Conservation (phyloP, 2,329 filamentous ascomycete species). For the Gremmenia infestans region DNA sequence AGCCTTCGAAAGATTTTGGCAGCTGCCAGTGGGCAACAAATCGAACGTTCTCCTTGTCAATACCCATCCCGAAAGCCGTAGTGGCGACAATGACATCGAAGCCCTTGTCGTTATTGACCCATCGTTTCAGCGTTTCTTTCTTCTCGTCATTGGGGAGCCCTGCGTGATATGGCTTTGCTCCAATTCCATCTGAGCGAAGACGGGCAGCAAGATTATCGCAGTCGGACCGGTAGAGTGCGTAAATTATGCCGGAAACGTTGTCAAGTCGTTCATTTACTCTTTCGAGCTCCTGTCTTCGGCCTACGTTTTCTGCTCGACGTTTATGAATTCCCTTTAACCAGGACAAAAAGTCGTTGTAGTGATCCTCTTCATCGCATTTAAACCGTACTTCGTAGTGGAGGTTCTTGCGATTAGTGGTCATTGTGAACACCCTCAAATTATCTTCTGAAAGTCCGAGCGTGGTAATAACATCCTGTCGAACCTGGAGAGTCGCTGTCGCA, state of each 20-base stretch:
- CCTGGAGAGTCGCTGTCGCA: conserved; percentile 78
- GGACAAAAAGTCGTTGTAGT: conserved; percentile 64
- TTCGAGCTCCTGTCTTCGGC: conserved; percentile 53
- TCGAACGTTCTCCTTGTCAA: conserved; percentile 90
- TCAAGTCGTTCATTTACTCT: conserved; percentile 50
- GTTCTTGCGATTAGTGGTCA: conserved; percentile 78
- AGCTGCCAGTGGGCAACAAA: conserved; percentile 95
- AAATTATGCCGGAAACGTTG: conserved; percentile 72
- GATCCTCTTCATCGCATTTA: conserved; percentile 69
- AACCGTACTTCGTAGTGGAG: conserved; percentile 88
- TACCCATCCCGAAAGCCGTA: conserved; percentile 96
- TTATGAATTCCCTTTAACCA: conserved; percentile 74
- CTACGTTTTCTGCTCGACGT: conserved; percentile 55
- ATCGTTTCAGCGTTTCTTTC: conserved; percentile 63
- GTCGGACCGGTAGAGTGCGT: conserved; percentile 69
- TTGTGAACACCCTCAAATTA: conserved; percentile 69
- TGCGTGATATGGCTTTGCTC: conserved; percentile 69
- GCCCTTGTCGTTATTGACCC: conserved; percentile 67
- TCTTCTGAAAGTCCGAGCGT: conserved; percentile 64
- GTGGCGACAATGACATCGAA: conserved; percentile 94
- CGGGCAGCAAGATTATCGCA: conserved; percentile 66
- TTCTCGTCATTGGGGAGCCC: conserved; percentile 64
- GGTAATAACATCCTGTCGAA: conserved; percentile 75
- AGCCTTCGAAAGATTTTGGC: conserved; percentile 91
- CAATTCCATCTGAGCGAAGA: conserved; percentile 63